These are phyloP conservation scores for Adiantum capillusveneris DNA, from an alignment of 75 land plant genomes.

Conservation along the genomic window DNA sequence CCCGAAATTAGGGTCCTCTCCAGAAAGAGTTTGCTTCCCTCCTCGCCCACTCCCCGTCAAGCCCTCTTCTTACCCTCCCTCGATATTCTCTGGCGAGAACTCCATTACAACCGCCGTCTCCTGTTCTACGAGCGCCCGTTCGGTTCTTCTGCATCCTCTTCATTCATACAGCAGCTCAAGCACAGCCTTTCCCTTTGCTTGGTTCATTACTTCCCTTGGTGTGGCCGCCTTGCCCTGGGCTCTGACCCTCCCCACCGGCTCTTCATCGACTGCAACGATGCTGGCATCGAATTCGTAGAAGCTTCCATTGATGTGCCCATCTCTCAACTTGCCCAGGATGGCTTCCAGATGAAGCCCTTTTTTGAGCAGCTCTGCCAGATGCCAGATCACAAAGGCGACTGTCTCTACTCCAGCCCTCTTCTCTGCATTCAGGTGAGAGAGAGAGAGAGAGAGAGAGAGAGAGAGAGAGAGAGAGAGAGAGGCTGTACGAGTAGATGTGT, in stretches of 20 bases:
- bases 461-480: too few relatives aligned
- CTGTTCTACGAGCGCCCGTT: not conserved
- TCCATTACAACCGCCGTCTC: slow-evolving; percentile 2
- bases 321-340: not conserved
- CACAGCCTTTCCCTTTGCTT: not conserved
- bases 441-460: too few relatives aligned
- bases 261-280: too few relatives aligned
- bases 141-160: not conserved
- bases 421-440: not conserved
- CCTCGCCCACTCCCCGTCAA: too few relatives aligned
- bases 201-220: not conserved
- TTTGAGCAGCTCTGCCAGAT: not conserved
- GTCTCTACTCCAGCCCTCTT: not conserved
- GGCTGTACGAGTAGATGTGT: too few relatives aligned
- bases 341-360: slow-evolving; percentile 4
- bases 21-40: too few relatives aligned
- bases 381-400: not conserved
- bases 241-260: not conserved
- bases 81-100: not conserved
- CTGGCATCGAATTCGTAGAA: slow-evolving; percentile 1
- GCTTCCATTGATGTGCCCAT: not conserved
- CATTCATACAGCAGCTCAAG: not conserved
- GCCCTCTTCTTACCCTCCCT: not conserved
- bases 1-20: too few relatives aligned
- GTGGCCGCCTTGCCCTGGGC: not conserved